Base-by-base conservation (phyloP, 1,284 basidiomycete genomes). In the Malassezia cuniculi region DNA sequence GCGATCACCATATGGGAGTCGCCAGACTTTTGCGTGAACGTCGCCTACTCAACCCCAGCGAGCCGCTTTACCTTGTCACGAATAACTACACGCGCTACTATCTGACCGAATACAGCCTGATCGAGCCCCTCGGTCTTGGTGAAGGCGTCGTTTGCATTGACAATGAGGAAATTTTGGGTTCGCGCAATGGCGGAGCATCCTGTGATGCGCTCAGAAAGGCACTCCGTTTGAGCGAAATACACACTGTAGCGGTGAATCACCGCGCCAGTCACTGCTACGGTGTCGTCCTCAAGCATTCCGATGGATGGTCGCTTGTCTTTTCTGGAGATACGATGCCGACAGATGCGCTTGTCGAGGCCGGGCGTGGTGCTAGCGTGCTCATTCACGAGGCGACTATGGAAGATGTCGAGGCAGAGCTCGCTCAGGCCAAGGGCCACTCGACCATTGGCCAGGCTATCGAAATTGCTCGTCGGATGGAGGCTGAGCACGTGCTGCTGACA, bases 371-470 rank as follows among this genome's bases (percentile, higher is more conserved):
- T 0, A 85, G 84, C 0, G 67, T 95, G 5, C 72, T 95, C 24
- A 87, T 95, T 30, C 89, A 95, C 62, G 89, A 95, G 68, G 85
- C 89, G 0, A 86, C 86, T 3, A 79, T 94, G 74, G 79, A 77
- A 3, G 80, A 86, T 50, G 78, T 78, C 41, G 44, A 62, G 39
- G 48, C 33, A 0, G 74, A 74, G 11, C 69, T 83, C 68, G 89
- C 89, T 0, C 63, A 62, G 2, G 69, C 69, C 29, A 94, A 93
- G 70, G 80, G 80, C 1, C 89, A 94, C 66, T 85, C 81, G 50
- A 95, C 87, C 0, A 77, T 86, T 47, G 78, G 82, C 1, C 82
- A 93, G 62, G 89, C 89, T 0, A 75, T 93, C 27, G 74, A 77
- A 12, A 74, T 86, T 18, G 87, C 79, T 2, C 37, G 39, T n/a